phyloP scores from a whole-genome alignment of 495 filamentous ascomycete genomes.

The Neurospora tetrasperma region DNA sequence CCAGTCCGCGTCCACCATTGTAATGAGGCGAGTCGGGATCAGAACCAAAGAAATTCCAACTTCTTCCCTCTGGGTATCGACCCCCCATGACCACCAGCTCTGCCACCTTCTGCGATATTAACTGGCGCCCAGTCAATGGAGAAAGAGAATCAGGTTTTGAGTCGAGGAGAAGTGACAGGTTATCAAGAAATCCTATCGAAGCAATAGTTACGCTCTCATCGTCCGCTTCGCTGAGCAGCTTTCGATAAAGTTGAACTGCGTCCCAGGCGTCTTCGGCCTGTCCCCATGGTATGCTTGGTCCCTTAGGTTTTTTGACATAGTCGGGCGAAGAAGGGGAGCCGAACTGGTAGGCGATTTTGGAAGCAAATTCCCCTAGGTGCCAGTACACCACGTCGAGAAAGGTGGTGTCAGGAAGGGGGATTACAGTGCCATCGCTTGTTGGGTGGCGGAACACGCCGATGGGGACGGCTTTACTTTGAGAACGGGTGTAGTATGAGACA shows the following conservation, averaged over 20 bases:
- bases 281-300: slow-evolving; percentile 34
- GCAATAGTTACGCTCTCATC: slow-evolving; percentile 34
- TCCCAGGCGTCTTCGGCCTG: slow-evolving; percentile 17
- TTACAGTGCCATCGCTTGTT: not conserved
- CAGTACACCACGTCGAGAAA: slow-evolving; percentile 32
- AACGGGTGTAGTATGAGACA: slow-evolving; percentile 31
- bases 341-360: not conserved
- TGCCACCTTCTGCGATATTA: slow-evolving; percentile 30
- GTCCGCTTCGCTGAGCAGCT: slow-evolving; percentile 21
- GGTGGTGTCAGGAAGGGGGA: slow-evolving; percentile 25
- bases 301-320: not conserved
- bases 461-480: slow-evolving; percentile 11
- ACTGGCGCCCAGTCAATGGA: slow-evolving; percentile 21
- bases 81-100: slow-evolving; percentile 41
- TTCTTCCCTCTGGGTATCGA: slow-evolving; percentile 29
- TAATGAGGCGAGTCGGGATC: slow-evolving; percentile 11
- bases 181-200: slow-evolving; percentile 34
- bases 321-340: not conserved
- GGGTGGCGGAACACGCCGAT: slow-evolving; percentile 24
- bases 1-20: not conserved
- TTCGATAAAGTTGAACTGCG: slow-evolving; percentile 34
- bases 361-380: slow-evolving; percentile 19
- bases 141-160: slow-evolving; percentile 28
- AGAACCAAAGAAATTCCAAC: slow-evolving; percentile 34
- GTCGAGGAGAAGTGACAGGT: slow-evolving; percentile 32